These are phyloP conservation scores for Ustilago xerochloae DNA, from an alignment of 1,284 basidiomycete species.

Conservation along the genomic window DNA sequence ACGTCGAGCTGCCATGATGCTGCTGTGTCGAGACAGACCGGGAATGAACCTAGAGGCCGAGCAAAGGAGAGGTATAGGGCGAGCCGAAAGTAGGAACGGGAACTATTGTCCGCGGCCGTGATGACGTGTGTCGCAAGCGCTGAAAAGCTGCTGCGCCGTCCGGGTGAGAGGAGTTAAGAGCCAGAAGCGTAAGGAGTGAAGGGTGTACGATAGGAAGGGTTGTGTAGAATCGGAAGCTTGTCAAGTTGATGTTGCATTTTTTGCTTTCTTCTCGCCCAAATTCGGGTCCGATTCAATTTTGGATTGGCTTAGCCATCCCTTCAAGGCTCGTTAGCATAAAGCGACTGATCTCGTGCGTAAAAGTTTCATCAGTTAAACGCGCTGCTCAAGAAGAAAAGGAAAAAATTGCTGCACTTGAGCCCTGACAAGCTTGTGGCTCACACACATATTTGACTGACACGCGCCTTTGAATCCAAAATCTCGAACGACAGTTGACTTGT, in stretches of 20 bases:
- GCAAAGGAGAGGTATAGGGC: neutral
- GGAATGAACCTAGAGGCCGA: neutral
- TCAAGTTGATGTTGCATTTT: conserved; percentile 29
- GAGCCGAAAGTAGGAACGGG: too few relatives aligned
- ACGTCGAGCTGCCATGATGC: conserved; percentile 32
- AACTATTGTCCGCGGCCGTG: neutral
- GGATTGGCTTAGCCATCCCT: conserved; percentile 11
- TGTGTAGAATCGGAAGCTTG: neutral
- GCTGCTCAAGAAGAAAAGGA: neutral
- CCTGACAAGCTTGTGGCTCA: too few relatives aligned
- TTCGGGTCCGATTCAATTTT: conserved; percentile 13
- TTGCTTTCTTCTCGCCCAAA: conserved; percentile 27
- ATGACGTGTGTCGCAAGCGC: neutral
- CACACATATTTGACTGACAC: neutral
- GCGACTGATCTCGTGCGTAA: conserved; percentile 21
- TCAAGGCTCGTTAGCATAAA: neutral
- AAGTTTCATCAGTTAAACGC: neutral
- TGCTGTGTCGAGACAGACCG: neutral
- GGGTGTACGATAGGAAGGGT: neutral
- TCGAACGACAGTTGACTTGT: too few relatives aligned
- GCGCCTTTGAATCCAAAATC: conserved; percentile 6
- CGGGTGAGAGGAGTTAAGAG: conserved; percentile 2
- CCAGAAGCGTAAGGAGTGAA: neutral
- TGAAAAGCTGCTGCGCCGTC: neutral
- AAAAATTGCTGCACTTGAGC: conserved; percentile 24